These are phyloP conservation scores for Prunus mume DNA, from an alignment of 306 rosid species.

Conservation along the genomic window DNA sequence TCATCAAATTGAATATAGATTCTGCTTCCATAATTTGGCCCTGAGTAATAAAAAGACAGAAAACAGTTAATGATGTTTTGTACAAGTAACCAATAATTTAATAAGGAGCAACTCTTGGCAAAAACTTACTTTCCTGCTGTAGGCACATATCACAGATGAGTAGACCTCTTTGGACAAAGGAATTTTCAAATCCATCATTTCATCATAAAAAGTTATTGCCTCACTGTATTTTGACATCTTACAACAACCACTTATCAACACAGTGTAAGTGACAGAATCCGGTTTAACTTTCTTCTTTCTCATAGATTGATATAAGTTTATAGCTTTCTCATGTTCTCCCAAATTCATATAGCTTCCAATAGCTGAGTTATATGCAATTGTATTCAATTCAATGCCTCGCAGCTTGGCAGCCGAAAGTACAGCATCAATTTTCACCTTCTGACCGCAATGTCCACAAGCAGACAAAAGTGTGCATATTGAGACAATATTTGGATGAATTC, in stretches of 20 bases:
- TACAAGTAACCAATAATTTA: slow-evolving; percentile 13
- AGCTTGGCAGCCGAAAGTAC: slow-evolving; percentile 81
- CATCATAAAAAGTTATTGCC: slow-evolving; percentile 61
- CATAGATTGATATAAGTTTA: slow-evolving; percentile 65
- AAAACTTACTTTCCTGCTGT: slow-evolving; percentile 72
- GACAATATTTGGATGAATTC: slow-evolving; percentile 82
- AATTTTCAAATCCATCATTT: slow-evolving; percentile 61
- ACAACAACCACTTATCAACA: slow-evolving; percentile 91
- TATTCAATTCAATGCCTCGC: slow-evolving; percentile 80
- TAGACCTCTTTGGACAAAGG: slow-evolving; percentile 74
- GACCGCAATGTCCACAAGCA: slow-evolving; percentile 83
- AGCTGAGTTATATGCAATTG: slow-evolving; percentile 84
- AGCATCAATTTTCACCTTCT: slow-evolving; percentile 80
- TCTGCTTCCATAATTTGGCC: slow-evolving; percentile 70
- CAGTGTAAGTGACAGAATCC: slow-evolving; percentile 73
- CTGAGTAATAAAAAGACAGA: slow-evolving; percentile 36
- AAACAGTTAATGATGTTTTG: slow-evolving; percentile 6
- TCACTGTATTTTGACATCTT: slow-evolving; percentile 75
- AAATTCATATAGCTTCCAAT: slow-evolving; percentile 86
- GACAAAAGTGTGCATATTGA: slow-evolving; percentile 88
- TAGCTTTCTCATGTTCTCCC: slow-evolving; percentile 76
- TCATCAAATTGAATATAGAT: slow-evolving; percentile 66
- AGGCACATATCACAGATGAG: slow-evolving; percentile 73
- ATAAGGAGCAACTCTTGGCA: slow-evolving; percentile 19
- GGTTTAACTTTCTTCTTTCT: slow-evolving; percentile 60